Evolutionary conservation across 225 moss, liverwort and hornwort species (phyloP).

Genomic region (Rhytidiadelphus loreus): DNA sequence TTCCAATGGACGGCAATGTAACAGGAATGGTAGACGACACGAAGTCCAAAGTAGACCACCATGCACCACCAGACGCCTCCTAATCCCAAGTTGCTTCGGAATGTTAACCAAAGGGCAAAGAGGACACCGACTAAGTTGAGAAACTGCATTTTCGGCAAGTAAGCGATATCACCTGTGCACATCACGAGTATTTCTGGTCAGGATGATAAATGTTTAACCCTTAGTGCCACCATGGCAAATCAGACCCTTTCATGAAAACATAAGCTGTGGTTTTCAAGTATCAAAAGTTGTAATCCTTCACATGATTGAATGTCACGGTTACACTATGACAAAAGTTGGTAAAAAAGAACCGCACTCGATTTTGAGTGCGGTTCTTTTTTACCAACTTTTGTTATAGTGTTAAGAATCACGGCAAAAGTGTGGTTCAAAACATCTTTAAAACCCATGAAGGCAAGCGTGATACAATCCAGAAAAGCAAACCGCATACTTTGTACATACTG

Average conservation of each 20-base stretch:
- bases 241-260: background rate
- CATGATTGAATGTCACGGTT: background rate
- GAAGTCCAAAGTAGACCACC: slow-evolving; percentile 54
- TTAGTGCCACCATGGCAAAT: background rate
- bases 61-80: slow-evolving; percentile 78
- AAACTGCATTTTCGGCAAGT: slow-evolving; percentile 63
- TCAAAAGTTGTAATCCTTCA: background rate
- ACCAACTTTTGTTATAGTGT: too few relatives aligned
- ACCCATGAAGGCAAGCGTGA: background rate
- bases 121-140: slow-evolving; percentile 41
- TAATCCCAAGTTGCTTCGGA: slow-evolving; percentile 44
- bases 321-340: too few relatives aligned
- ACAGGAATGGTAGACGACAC: slow-evolving; percentile 35
- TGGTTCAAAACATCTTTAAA: too few relatives aligned
- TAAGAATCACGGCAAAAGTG: background rate
- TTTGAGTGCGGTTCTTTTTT: too few relatives aligned
- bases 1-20: slow-evolving; percentile 54
- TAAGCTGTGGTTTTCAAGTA: background rate
- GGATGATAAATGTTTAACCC: background rate
- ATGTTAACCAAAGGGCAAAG: slow-evolving; percentile 31
- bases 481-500: background rate
- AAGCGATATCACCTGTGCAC: slow-evolving; percentile 54
- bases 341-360: too few relatives aligned
- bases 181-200: background rate
- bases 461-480: background rate